phyloP scores from a whole-genome alignment of 768 basidiomycete genomes.

The Suillus occidentalis region DNA sequence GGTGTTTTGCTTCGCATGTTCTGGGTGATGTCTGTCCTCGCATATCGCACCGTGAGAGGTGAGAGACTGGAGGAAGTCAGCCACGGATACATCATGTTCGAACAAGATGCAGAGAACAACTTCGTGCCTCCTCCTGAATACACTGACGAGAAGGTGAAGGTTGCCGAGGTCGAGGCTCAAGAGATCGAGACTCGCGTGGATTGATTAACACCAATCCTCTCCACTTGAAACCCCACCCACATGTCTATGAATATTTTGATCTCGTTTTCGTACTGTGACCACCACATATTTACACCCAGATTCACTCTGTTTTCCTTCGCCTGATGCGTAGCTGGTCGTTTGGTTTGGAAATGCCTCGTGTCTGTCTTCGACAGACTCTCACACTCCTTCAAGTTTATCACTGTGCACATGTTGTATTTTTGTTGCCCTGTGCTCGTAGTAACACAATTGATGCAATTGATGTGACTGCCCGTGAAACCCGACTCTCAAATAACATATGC shows the following conservation, averaged over 20 bases:
- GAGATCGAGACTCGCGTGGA: conserved; percentile 6
- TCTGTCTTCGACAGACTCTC: conserved; percentile 13
- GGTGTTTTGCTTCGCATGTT: conserved; percentile 82
- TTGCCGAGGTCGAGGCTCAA: conserved; percentile 14
- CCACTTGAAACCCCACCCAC: neutral
- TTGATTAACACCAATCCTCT: neutral
- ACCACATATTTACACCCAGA: neutral
- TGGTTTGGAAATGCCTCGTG: conserved; percentile 6
- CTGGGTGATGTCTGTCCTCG: conserved; percentile 67
- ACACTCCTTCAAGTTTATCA: conserved; percentile 20
- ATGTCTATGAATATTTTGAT: neutral
- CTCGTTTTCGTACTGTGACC: neutral
- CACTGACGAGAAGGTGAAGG: conserved; percentile 51
- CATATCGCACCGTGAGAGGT: conserved; percentile 55
- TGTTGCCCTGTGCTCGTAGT: conserved; percentile 1
- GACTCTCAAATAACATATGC: neutral
- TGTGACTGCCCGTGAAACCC: neutral
- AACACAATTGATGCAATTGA: neutral
- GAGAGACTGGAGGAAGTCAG: conserved; percentile 40
- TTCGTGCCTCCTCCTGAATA: conserved; percentile 58
- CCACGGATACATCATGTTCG: conserved; percentile 42
- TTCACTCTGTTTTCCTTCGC: conserved; percentile 12
- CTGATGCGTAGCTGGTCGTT: conserved; percentile 2
- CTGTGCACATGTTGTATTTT: conserved; percentile 18
- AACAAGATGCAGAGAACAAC: conserved; percentile 47